A percentile compares a stretch with the other conserved stretches of the same genome.
Evolutionary conservation across 441 rosid species (phyloP).

Genomic region (Pelargonium myrrhifolium): DNA sequence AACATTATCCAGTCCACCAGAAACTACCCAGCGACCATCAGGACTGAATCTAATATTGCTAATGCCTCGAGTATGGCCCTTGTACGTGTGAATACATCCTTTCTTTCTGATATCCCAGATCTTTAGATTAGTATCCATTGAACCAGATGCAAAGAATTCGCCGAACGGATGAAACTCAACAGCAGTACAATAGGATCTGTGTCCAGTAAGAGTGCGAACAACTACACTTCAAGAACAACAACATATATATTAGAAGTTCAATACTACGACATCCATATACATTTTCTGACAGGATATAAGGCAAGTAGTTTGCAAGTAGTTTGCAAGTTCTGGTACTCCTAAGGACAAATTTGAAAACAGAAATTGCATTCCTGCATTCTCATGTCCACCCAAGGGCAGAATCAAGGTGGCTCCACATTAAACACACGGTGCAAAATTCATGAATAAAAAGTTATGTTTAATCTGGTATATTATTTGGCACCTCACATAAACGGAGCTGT

Average conservation of each 20-base stretch:
- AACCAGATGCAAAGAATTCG: slow-evolving; percentile 90
- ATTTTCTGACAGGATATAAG: neutral
- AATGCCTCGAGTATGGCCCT: slow-evolving; percentile 77
- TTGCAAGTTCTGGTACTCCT: neutral
- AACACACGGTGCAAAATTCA: slow-evolving; percentile 10
- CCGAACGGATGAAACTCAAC: slow-evolving; percentile 97
- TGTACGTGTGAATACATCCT: slow-evolving; percentile 89
- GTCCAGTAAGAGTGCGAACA: slow-evolving; percentile 91
- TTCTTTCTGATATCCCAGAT: slow-evolving; percentile 95
- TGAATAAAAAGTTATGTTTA: slow-evolving; percentile 2
- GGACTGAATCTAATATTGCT: slow-evolving; percentile 75
- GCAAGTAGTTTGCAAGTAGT: neutral
- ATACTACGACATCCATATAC: slow-evolving; percentile 1
- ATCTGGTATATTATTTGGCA: neutral
- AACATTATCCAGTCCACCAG: slow-evolving; percentile 85
- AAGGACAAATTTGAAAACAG: neutral
- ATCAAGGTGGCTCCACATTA: slow-evolving; percentile 8
- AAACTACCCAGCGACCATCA: slow-evolving; percentile 99
- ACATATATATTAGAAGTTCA: slow-evolving; percentile 32
- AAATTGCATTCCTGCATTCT: slow-evolving; percentile 4
- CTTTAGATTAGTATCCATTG: slow-evolving; percentile 68
- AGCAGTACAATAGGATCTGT: slow-evolving; percentile 74
- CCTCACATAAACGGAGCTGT: neutral
- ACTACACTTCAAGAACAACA: slow-evolving; percentile 86
- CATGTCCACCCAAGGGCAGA: neutral